Base-by-base conservation (phyloP, 2,329 filamentous ascomycete genomes). In the Trichoderma cornu-damae region DNA sequence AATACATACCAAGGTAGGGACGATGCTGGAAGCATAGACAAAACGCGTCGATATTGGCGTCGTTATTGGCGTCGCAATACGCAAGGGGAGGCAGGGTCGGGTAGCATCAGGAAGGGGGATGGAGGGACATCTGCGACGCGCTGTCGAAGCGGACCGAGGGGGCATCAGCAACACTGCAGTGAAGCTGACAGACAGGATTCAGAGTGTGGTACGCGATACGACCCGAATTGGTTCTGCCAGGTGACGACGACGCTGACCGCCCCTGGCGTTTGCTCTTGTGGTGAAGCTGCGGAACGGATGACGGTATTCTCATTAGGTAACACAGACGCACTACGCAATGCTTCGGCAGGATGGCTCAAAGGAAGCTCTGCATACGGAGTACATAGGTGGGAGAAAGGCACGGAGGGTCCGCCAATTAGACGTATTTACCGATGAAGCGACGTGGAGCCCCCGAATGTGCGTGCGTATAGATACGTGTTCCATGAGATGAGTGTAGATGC, bases 251-350 rank as follows among this genome's bases (percentile, higher is more conserved):
- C 35, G 32, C 32, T 20, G 51, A 44, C 50, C 40, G 42, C 22
- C 26, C 18, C 16, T 47, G 53, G 44, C 40, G 12, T 48, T 58
- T 51, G 37, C 16, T 22, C 34, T 26, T 37, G 34, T 57, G 40
- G 26, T 34, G 38, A 43, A 50, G 30, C 38, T 51, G 30, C 47
- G 32, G 35, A 20, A 18, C 12, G 32, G 40, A 47, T 50, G 42
- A 47, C 22, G 35, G 26, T 32, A 58, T 53, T 58, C 6, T 48
- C 42, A 58, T 58, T 58, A 58, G 46, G 56, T 58, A 58, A 58
- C 28, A 48, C 40, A 20, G 47, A 58, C 43, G 37, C 55, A 51
- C 18, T 44, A 38, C 24, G 47, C 26, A 47, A 34, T 38, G 47
- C 38, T 46, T 51, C 22, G 47, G 55, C 38, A 43, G 55, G 55